phyloP scores from a whole-genome alignment of 805 yeast genomes.

The Tetrapisispora taiwanensis region DNA sequence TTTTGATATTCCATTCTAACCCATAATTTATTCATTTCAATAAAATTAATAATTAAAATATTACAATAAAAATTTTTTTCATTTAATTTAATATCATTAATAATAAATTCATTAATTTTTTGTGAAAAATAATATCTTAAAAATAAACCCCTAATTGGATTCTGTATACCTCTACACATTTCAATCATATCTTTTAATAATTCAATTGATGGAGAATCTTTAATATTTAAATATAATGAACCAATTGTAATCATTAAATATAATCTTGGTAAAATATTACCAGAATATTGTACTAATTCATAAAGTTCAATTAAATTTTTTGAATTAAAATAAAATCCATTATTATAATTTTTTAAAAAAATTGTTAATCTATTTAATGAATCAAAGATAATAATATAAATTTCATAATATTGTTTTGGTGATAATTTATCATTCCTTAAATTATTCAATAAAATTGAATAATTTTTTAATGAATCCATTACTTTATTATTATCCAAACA shows the following conservation, averaged over 20 bases:
- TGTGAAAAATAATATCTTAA: slow-evolving; percentile 81
- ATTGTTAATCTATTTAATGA: slow-evolving; percentile 58
- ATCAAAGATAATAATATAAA: slow-evolving; percentile 76
- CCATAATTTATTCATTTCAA: slow-evolving; percentile 98
- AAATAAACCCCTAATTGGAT: slow-evolving; percentile 84
- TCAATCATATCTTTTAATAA: slow-evolving; percentile 92
- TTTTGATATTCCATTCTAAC: slow-evolving; percentile 95
- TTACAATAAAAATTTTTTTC: slow-evolving; percentile 37
- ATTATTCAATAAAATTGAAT: slow-evolving; percentile 71
- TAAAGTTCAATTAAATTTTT: slow-evolving; percentile 65
- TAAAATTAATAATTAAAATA: slow-evolving; percentile 75
- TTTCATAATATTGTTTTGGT: slow-evolving; percentile 88
- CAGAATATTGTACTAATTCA: slow-evolving; percentile 89
- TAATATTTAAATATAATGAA: slow-evolving; percentile 67
- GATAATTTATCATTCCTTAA: slow-evolving; percentile 60
- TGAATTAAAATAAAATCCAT: background rate
- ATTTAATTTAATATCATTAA: slow-evolving; percentile 2
- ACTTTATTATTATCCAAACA: slow-evolving; percentile 58
- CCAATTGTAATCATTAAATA: slow-evolving; percentile 94
- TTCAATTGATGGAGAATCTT: slow-evolving; percentile 71
- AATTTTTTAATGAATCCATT: slow-evolving; percentile 81
- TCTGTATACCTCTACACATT: slow-evolving; percentile 94
- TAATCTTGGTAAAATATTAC: slow-evolving; percentile 81
- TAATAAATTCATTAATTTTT: slow-evolving; percentile 47
- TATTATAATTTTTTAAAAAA: slow-evolving; percentile 54